Evolutionary conservation across 495 filamentous ascomycete species (phyloP), one percentile per base, ranked within the genome.

Genomic region (Oidiodendron maius): DNA sequence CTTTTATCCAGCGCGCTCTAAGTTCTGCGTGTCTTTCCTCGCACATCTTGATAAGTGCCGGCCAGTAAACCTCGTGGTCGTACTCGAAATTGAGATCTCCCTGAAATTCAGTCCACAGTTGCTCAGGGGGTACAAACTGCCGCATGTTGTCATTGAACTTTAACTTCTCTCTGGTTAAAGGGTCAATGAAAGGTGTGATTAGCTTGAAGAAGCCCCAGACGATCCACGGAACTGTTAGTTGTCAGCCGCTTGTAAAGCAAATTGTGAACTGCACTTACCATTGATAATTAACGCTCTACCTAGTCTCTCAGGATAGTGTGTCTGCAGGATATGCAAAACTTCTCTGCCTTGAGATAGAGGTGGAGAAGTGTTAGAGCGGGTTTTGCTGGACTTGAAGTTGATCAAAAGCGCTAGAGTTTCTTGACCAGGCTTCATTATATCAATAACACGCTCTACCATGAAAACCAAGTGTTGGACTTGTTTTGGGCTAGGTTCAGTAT

Each of bases 111-210:
- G 76, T 79, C 80, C 89, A 81, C 32, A 98, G 76, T 46, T 96
- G 89, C 55, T 77, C 68, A 5, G 80, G 60, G 4, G 89, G 90
- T 10, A 97, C 84, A 57, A 87, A 83, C 39, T 84, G 67, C 50
- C 72, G 68, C 66, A 93, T 75, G 57, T 95, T 84, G 57, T 94
- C 86, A 67, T 96, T 95, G 74, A 96, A 97, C 61, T 87, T 89
- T 60, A 98, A 78, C 72, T 98, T 98, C 53, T 93, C 78, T 13
- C 83, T 80, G 13, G 93, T 98, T 50, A 83, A 54, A 8, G 93
- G 93, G 67, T 98, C 93, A 63, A 98, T 95, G 65, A 97, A 97
- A 22, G 91, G 90, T 16, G 80, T 87, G 67, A 98, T 90, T 50
- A 95, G 66, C 67, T 94, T 96, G 76, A 96, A 94, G 75, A 98